A percentile compares a stretch with the other conserved stretches of the same genome.
These are phyloP conservation scores for Coemansia sp. DNA, from an alignment of 192 early-diverging fungal genomes.

Conservation along the genomic window DNA sequence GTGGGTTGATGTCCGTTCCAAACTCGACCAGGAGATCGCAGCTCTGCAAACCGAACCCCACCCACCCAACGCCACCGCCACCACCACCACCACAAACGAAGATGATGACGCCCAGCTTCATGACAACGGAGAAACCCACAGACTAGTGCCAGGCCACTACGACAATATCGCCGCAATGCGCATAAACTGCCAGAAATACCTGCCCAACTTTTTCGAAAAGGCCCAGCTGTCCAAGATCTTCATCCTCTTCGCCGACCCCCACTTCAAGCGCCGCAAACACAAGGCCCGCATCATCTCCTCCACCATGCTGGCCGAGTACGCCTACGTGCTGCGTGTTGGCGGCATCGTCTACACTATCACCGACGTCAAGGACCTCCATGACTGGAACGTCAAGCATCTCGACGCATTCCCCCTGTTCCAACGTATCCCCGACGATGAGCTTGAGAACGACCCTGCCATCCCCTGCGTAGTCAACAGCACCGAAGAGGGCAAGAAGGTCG, in stretches of 20 bases:
- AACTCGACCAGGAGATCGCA: slow-evolving; percentile 36
- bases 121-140: slow-evolving; percentile 52
- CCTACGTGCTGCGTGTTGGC: slow-evolving; percentile 85
- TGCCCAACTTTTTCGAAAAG: slow-evolving; percentile 97
- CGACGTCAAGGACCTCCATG: slow-evolving; percentile 87
- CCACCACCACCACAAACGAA: neutral
- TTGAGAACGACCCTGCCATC: slow-evolving; percentile 81
- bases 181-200: slow-evolving; percentile 99
- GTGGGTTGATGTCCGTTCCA: slow-evolving; percentile 55
- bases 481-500: slow-evolving; percentile 99
- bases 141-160: slow-evolving; percentile 69
- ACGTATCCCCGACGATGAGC: slow-evolving; percentile 74
- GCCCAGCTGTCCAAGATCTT: slow-evolving; percentile 95
- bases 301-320: slow-evolving; percentile 91
- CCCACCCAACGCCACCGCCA: neutral
- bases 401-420: slow-evolving; percentile 94
- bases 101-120: slow-evolving; percentile 33
- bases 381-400: slow-evolving; percentile 96
- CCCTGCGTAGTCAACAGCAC: slow-evolving; percentile 83
- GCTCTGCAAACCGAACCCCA: slow-evolving; percentile 10
- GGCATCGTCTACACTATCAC: slow-evolving; percentile 97
- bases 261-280: slow-evolving; percentile 99
- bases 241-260: slow-evolving; percentile 98
- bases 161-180: slow-evolving; percentile 97
- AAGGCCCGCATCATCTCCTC: slow-evolving; percentile 94